Conservation (phyloP, 1,139 yeast genomes). For the Yamadazyma blattariae region DNA sequence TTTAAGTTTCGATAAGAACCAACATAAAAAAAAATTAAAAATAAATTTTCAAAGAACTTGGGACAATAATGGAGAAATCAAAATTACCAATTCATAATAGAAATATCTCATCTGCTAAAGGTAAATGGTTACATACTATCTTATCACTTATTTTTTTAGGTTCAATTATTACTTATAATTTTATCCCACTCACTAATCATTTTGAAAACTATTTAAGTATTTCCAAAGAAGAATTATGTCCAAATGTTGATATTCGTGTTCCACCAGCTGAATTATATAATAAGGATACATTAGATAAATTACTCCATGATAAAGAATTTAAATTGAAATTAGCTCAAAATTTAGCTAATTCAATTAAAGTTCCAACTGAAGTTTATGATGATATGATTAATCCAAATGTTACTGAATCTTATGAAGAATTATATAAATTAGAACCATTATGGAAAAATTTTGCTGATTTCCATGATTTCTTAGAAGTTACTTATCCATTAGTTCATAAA, state of each 20-base stretch:
- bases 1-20: too few species aligned
- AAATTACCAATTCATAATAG: too few species aligned
- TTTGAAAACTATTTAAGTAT: too few species aligned
- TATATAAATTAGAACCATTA: constrained; percentile 24
- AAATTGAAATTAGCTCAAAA: constrained; percentile 38
- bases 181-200: constrained; percentile 2
- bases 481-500: constrained; percentile 34
- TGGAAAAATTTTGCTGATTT: constrained; percentile 32
- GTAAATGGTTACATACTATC: too few species aligned
- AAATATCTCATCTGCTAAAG: too few species aligned
- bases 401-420: constrained; percentile 21
- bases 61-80: too few species aligned
- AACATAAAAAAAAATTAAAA: too few species aligned
- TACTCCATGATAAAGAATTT: constrained; percentile 37
- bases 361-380: constrained; percentile 68
- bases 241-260: constrained; percentile 30
- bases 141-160: too few species aligned
- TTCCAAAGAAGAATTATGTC: constrained; percentile 27
- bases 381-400: constrained; percentile 28
- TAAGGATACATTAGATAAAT: constrained; percentile 21
- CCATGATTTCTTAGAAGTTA: constrained; percentile 24
- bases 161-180: too few species aligned
- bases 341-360: constrained; percentile 52
- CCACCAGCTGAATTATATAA: constrained; percentile 23
- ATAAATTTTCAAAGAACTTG: too few species aligned